These are phyloP conservation scores for Dipodascopsis uninucleata DNA, from an alignment of 805 yeast genomes.

Conservation along the genomic window DNA sequence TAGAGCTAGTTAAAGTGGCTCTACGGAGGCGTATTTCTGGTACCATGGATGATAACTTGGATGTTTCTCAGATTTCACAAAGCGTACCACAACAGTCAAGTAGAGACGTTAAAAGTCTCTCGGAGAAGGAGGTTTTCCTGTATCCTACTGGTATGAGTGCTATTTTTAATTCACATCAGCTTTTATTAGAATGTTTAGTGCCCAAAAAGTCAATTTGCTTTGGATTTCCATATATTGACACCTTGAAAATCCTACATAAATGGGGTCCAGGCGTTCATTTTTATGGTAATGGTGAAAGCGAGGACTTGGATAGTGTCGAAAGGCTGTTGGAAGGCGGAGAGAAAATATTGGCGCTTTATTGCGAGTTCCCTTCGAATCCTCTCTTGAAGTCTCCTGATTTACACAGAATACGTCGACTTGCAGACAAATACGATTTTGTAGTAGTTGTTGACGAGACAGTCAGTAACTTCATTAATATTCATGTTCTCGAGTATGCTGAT, in stretches of 20 bases:
- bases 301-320: slow-evolving; percentile 60
- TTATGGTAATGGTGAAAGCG: slow-evolving; percentile 77
- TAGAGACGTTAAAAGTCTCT: slow-evolving; percentile 32
- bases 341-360: slow-evolving; percentile 69
- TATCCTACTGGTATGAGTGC: slow-evolving; percentile 93
- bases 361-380: slow-evolving; percentile 97
- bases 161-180: slow-evolving; percentile 72
- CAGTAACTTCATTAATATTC: slow-evolving; percentile 83
- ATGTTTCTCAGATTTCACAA: slow-evolving; percentile 25
- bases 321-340: slow-evolving; percentile 56
- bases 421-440: slow-evolving; percentile 67
- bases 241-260: slow-evolving; percentile 75
- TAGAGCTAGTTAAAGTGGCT: slow-evolving; percentile 69
- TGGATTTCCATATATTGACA: slow-evolving; percentile 95
- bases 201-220: slow-evolving; percentile 73
- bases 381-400: slow-evolving; percentile 80
- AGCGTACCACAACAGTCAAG: slow-evolving; percentile 18
- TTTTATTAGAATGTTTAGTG: slow-evolving; percentile 29
- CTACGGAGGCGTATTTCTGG: slow-evolving; percentile 73
- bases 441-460: slow-evolving; percentile 92
- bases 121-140: slow-evolving; percentile 70
- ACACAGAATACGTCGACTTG: slow-evolving; percentile 56
- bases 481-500: slow-evolving; percentile 79
- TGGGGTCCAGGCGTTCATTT: slow-evolving; percentile 91
- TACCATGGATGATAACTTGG: slow-evolving; percentile 46